Evolutionary conservation across 495 filamentous ascomycete genomes (phyloP).

Genomic region (Tirmania nivea): DNA sequence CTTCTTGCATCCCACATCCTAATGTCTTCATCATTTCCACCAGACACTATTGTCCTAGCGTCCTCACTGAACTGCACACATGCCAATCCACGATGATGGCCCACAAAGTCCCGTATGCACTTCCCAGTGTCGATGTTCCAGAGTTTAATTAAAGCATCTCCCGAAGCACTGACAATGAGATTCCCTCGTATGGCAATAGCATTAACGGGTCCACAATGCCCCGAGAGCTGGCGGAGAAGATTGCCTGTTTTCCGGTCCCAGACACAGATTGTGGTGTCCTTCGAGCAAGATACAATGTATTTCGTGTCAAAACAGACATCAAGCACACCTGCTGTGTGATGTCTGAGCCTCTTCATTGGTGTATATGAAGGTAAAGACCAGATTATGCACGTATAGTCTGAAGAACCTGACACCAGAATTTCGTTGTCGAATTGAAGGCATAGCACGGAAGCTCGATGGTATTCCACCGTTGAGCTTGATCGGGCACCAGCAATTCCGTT

Average conservation of each 20-base stretch:
- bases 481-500: slow-evolving; percentile 15
- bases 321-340: slow-evolving; percentile 70
- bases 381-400: slow-evolving; percentile 75
- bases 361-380: slow-evolving; percentile 64
- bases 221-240: slow-evolving; percentile 50
- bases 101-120: slow-evolving; percentile 68
- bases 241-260: slow-evolving; percentile 69
- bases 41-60: slow-evolving; percentile 65
- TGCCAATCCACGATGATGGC: slow-evolving; percentile 73
- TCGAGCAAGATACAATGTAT: slow-evolving; percentile 88
- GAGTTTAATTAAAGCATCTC: slow-evolving; percentile 76
- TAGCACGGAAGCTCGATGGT: slow-evolving; percentile 77
- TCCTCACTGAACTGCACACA: slow-evolving; percentile 93
- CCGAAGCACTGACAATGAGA: slow-evolving; percentile 72
- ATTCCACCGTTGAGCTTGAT: slow-evolving; percentile 11
- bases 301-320: slow-evolving; percentile 80
- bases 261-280: slow-evolving; percentile 75
- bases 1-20: slow-evolving; percentile 87
- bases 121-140: slow-evolving; percentile 79
- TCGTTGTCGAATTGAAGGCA: slow-evolving; percentile 85
- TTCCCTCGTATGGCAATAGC: slow-evolving; percentile 85
- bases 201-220: slow-evolving; percentile 81
- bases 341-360: slow-evolving; percentile 50
- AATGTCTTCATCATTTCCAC: slow-evolving; percentile 82
- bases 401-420: slow-evolving; percentile 86